phyloP scores from a whole-genome alignment of 768 basidiomycete genomes.

The Lepiota brunneoincarnata region DNA sequence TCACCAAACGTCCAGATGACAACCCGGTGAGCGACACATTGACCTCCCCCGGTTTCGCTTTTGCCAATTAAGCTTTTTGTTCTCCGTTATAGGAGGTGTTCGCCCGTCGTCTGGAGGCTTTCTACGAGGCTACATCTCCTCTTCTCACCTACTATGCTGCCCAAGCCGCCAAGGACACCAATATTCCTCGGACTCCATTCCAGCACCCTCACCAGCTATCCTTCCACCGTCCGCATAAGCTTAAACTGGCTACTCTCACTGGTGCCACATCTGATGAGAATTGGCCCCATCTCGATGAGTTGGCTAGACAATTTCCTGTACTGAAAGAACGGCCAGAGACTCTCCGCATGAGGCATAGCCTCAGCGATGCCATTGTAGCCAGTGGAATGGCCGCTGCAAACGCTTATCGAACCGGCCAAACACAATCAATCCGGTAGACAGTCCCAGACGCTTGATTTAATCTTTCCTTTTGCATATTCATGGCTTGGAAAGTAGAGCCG shows the following conservation, averaged over 20 bases:
- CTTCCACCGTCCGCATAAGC: slow-evolving; percentile 41
- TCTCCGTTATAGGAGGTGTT: slow-evolving; percentile 61
- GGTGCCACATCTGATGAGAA: slow-evolving; percentile 86
- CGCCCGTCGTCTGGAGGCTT: slow-evolving; percentile 68
- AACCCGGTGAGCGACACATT: slow-evolving; percentile 60
- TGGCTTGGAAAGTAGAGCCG: neutral
- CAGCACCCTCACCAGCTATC: slow-evolving; percentile 53
- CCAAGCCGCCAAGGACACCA: slow-evolving; percentile 24
- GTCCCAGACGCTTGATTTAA: neutral
- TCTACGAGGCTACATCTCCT: slow-evolving; percentile 79
- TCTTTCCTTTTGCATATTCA: slow-evolving; percentile 4
- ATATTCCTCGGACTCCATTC: slow-evolving; percentile 26
- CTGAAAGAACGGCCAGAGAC: slow-evolving; percentile 48
- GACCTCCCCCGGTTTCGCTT: neutral
- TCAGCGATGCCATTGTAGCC: slow-evolving; percentile 52
- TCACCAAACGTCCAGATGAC: slow-evolving; percentile 89
- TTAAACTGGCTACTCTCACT: slow-evolving; percentile 57
- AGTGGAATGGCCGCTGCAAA: slow-evolving; percentile 21
- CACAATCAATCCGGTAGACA: slow-evolving; percentile 1
- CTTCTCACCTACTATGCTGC: slow-evolving; percentile 69
- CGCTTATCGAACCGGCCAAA: slow-evolving; percentile 3
- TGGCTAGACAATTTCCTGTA: slow-evolving; percentile 57
- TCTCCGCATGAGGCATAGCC: slow-evolving; percentile 43
- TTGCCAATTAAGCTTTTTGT: slow-evolving; percentile 12
- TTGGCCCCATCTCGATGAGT: slow-evolving; percentile 77